phyloP scores from a whole-genome alignment of 805 yeast genomes.

The Lipomyces yamanashiensis region DNA sequence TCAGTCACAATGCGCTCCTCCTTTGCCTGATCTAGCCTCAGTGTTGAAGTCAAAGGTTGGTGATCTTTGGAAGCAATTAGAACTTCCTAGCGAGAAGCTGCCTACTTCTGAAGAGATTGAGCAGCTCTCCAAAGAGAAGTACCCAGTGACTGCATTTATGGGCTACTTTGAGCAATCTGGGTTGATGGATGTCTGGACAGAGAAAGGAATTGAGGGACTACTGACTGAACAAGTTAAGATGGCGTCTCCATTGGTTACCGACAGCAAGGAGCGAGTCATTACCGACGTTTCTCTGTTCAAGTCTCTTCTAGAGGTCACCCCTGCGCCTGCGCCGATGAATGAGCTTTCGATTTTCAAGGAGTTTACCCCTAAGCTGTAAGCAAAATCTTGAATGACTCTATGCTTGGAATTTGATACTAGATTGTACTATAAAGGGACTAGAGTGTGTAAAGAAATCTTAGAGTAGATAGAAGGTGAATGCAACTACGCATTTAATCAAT shows the following conservation, averaged over 20 bases:
- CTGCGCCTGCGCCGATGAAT: conserved; percentile 61
- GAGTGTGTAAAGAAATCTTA: neutral
- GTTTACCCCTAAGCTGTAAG: conserved; percentile 30
- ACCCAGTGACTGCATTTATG: conserved; percentile 15
- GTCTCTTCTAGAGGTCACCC: conserved; percentile 56
- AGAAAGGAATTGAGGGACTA: conserved; percentile 18
- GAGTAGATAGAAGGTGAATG: neutral
- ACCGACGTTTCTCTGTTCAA: conserved; percentile 60
- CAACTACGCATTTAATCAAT: too few species aligned
- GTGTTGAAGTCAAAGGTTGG: conserved; percentile 16
- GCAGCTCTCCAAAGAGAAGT: neutral
- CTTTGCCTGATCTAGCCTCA: conserved; percentile 18
- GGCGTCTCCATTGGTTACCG: conserved; percentile 56
- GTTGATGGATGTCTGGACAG: conserved; percentile 14
- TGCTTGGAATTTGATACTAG: neutral
- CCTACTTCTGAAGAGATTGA: conserved; percentile 13
- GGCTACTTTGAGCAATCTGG: conserved; percentile 11
- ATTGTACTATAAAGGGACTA: neutral
- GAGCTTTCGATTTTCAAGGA: conserved; percentile 28
- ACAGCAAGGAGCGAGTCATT: conserved; percentile 42
- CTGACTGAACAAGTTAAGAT: conserved; percentile 29
- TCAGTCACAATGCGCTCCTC: conserved; percentile 54
- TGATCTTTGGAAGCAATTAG: conserved; percentile 25
- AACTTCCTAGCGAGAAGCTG: conserved; percentile 20
- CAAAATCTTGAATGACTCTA: neutral